These are phyloP conservation scores for Solanum clarkiae DNA, from an alignment of 257 asterid genomes.

Conservation along the genomic window DNA sequence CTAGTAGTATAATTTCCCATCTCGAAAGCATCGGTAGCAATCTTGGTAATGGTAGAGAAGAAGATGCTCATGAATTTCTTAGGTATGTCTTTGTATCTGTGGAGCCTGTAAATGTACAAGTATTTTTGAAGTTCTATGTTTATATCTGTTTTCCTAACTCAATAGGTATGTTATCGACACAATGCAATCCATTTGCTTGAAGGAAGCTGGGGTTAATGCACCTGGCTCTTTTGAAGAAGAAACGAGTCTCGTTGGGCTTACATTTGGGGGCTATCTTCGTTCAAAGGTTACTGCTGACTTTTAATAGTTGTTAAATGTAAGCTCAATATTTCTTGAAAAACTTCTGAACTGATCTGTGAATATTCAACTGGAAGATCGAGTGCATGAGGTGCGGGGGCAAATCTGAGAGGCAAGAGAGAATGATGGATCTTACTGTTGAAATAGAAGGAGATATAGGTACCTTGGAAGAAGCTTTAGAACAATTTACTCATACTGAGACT, in stretches of 20 bases:
- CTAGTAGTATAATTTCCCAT: conserved; percentile 46
- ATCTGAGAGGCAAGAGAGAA: conserved; percentile 62
- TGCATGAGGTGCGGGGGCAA: conserved; percentile 71
- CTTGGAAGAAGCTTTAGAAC: conserved; percentile 62
- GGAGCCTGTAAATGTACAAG: not conserved
- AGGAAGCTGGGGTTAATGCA: conserved; percentile 35
- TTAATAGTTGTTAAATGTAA: not conserved
- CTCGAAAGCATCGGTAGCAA: conserved; percentile 49
- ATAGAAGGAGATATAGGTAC: conserved; percentile 66
- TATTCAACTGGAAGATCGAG: conserved; percentile 37
- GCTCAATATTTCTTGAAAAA: not conserved
- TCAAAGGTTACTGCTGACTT: conserved; percentile 49
- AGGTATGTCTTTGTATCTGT: conserved; percentile 29
- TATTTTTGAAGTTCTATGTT: not conserved
- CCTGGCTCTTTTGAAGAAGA: conserved; percentile 45
- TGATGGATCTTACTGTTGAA: conserved; percentile 91
- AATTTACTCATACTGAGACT: conserved; percentile 58
- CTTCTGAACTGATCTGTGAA: not conserved
- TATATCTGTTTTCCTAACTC: not conserved
- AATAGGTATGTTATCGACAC: conserved; percentile 59
- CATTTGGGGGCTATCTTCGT: conserved; percentile 82
- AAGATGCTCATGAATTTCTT: conserved; percentile 89
- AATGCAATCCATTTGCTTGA: conserved; percentile 60
- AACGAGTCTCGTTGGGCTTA: conserved; percentile 63
- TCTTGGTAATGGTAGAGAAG: conserved; percentile 70